A percentile compares a stretch with the other conserved stretches of the same genome.
Evolutionary conservation across 441 rosid species (phyloP).

Genomic region (Hura crepitans): DNA sequence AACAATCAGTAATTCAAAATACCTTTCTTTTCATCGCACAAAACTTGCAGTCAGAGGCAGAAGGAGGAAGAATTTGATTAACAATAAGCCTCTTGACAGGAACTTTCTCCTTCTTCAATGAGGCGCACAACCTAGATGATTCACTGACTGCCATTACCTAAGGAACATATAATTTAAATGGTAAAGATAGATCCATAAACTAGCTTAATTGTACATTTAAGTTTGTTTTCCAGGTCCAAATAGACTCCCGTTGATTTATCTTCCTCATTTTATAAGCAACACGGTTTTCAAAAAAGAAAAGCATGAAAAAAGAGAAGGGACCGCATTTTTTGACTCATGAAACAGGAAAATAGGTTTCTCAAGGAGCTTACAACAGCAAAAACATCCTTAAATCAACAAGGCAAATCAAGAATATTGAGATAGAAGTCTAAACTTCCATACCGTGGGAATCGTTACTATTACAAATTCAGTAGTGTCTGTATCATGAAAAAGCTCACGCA

Average conservation of each 20-base stretch:
- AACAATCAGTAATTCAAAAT: conserved; percentile 16
- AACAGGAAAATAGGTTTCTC: background rate
- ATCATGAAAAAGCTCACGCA: conserved; percentile 81
- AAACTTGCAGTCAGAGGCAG: conserved; percentile 80
- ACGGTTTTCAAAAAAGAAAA: background rate
- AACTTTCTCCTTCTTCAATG: conserved; percentile 77
- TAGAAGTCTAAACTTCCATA: conserved; percentile 26
- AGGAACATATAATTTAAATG: conserved; percentile 12
- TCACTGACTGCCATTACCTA: conserved; percentile 94
- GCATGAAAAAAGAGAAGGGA: background rate
- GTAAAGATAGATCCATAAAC: background rate
- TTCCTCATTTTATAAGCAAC: conserved; percentile 1
- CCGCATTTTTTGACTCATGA: background rate
- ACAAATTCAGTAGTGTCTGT: conserved; percentile 80
- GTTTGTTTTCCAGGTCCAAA: background rate
- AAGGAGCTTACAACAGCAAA: background rate
- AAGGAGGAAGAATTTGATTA: conserved; percentile 81
- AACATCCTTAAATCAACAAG: background rate
- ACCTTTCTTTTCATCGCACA: conserved; percentile 91
- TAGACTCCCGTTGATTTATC: background rate
- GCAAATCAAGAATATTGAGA: background rate
- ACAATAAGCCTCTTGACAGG: conserved; percentile 78
- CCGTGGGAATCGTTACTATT: conserved; percentile 89
- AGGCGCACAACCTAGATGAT: conserved; percentile 70
- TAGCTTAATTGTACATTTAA: conserved; percentile 1